Evolutionary conservation across 2,329 filamentous ascomycete genomes (phyloP).

Genomic region (Ascochyta rabiei): DNA sequence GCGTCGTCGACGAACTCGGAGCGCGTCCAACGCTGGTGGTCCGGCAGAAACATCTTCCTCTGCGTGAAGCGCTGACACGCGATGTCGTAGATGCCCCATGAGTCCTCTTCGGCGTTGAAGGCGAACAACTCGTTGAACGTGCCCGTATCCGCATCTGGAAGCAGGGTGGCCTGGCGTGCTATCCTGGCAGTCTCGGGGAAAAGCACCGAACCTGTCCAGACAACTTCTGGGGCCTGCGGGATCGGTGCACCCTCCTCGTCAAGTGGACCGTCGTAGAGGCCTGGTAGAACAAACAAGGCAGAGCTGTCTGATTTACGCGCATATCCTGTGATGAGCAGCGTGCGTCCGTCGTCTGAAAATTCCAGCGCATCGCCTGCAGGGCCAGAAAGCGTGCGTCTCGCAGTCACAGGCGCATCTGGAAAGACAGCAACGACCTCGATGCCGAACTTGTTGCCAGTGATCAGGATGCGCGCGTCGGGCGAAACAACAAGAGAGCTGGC

Average conservation of each 20-base stretch:
- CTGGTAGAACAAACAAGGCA: conserved; percentile 47
- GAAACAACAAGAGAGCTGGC: conserved; percentile 81
- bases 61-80: conserved; percentile 47
- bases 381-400: conserved; percentile 44
- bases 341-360: conserved; percentile 50
- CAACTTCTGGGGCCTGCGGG: conserved; percentile 42
- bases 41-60: conserved; percentile 47
- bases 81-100: conserved; percentile 50
- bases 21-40: conserved; percentile 47
- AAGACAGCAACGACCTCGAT: conserved; percentile 84
- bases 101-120: conserved; percentile 49
- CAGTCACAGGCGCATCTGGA: conserved; percentile 57
- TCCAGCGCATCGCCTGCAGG: conserved; percentile 46
- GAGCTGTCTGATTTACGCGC: conserved; percentile 45
- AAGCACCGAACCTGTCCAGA: conserved; percentile 50
- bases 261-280: conserved; percentile 48
- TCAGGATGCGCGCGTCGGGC: conserved; percentile 79
- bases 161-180: conserved; percentile 47
- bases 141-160: conserved; percentile 47
- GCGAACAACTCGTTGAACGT: conserved; percentile 50
- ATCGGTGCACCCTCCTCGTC: conserved; percentile 49
- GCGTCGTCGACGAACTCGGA: conserved; percentile 50
- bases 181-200: conserved; percentile 49
- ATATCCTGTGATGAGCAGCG: conserved; percentile 47
- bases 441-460: conserved; percentile 84